Conservation (phyloP, 495 filamentous ascomycete genomes). For the Jackrogersella multiformis region DNA sequence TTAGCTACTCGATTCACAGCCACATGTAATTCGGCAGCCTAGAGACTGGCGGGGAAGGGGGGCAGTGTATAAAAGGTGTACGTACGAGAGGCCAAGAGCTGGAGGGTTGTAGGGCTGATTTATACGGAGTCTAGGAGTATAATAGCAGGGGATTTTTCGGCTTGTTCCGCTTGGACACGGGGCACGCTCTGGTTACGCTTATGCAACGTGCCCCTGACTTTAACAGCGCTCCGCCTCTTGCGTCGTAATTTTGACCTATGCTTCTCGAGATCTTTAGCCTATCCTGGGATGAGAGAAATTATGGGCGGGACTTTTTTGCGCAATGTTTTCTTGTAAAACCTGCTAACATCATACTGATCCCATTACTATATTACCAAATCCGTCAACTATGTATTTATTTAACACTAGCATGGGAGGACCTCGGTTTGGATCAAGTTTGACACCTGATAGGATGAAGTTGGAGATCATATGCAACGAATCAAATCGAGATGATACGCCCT, state of each 20-base stretch:
- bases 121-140: background rate
- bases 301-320: background rate
- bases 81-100: background rate
- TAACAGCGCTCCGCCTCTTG: conserved; percentile 17
- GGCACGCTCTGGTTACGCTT: background rate
- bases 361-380: conserved; percentile 8
- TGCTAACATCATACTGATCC: background rate
- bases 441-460: conserved; percentile 11
- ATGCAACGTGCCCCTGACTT: background rate
- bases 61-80: conserved; percentile 6
- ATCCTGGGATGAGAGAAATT: background rate
- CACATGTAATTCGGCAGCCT: no score
- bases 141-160: background rate
- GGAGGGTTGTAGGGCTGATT: conserved; percentile 5
- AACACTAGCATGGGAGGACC: background rate
- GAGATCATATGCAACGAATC: conserved; percentile 27
- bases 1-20: no score
- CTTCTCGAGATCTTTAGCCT: conserved; percentile 3
- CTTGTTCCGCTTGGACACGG: background rate
- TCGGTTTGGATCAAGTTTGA: background rate
- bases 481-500: conserved; percentile 14
- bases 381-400: background rate
- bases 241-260: conserved; percentile 31
- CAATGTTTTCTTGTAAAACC: background rate
- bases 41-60: background rate